Evolutionary conservation across 768 basidiomycete species (phyloP), one percentile per base, ranked within the genome.

Genomic region (Dioszegia aurantiaca): DNA sequence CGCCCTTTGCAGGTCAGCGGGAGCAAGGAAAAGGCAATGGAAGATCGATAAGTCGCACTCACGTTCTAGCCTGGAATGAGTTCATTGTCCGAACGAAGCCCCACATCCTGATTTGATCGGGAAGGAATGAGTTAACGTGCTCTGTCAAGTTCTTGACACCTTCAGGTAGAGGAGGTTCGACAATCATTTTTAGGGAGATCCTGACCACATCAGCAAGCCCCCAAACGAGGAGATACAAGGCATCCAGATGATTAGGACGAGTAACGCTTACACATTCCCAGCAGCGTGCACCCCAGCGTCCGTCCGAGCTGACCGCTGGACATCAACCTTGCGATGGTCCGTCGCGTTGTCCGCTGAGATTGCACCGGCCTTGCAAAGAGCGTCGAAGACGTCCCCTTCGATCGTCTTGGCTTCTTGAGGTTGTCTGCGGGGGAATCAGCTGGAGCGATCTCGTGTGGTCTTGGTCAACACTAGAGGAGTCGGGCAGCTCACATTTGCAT

Each of bases 271-370:
- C 88, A 93, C 79, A 73, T 99, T 99, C 10, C 93, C 89, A 23
- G 92, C 92, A 12, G 95, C 95, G 73, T 95, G 93, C 6, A 99
- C 95, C 24, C 95, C 95, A 1, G 93, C 89, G 75, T 99, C 95
- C 1, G 95, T 99, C 9, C 95, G 82, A 19, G 95, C 95, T 8
- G 94, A 90, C 28, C 95, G 84, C 21, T 84, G 85, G 12, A 98
- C 83, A 46, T 81, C 82, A 51, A 89, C 90, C 80, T 97, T 98
- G 26, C 84, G 83, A 27, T 90, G 87, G 75, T 95, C 87, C 60
- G 89, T 85, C 3, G 93, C 85, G 69, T 99, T 99, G 76, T 97
- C 94, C 61, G 86, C 81, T 26, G 90, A 94, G n/a, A 99, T 87
- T 3, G 90, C 92, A 10, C 93, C 94, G 2, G 87, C 87, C 64